Evolutionary conservation across 2,329 filamentous ascomycete genomes (phyloP), one percentile per base, ranked within the genome.

Genomic region (Penicillium sp.): DNA sequence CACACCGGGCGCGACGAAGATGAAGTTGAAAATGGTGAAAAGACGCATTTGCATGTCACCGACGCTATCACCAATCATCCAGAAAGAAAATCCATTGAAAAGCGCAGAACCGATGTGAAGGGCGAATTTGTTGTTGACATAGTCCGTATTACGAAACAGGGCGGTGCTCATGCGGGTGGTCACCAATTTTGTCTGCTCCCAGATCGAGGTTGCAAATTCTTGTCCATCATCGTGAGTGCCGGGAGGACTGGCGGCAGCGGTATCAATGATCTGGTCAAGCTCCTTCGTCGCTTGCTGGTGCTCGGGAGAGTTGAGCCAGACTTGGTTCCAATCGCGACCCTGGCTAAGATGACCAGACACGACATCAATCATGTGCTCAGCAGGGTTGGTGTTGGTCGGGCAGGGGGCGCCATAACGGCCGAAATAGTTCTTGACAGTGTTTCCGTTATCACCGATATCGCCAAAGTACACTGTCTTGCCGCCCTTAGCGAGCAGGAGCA

Each of bases 381-480:
- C 86, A 2, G 86, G 83, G 66, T 88, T 89, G 65, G 84, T 85
- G 65, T 76, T 84, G 0, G 84, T 79, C 5, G 88, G 88, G 60
- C 89, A 91, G 3, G 84, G 78, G 0, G 88, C 85, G 3, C 89
- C 89, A 50, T 88, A 83, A 17, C 86, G 81, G 1, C 81, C 83
- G 67, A 91, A 91, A 73, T 91, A 91, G 30, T 88, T 79, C 66
- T 88, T 86, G 3, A 91, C 84, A 9, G 84, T 84, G 10, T 81
- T 78, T 2, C 86, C 88, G 58, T 89, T 87, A 35, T 90, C 83
- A 55, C 89, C 89, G 17, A 91, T 86, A 10, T 76, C 74, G 19
- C 89, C 89, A 60, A 91, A 91, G 74, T 91, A 92, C 66, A 90
- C 89, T 0, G 86, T 88, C 70, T 89, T 88, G n/a, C 88, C 88